Conservation (phyloP, 805 yeast species). For the Pichia thaimueangensis region DNA sequence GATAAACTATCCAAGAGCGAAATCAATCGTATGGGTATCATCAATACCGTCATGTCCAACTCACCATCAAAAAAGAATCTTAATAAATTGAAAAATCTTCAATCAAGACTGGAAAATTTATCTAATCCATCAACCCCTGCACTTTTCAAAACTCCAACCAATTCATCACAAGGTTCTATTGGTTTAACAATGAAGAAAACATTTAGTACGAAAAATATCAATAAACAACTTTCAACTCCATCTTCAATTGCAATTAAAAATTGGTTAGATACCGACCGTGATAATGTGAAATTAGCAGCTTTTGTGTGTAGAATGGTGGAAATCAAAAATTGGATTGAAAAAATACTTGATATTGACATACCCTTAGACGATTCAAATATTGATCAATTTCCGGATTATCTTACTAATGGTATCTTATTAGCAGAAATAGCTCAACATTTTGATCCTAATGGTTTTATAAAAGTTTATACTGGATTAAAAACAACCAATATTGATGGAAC, state of each 20-base stretch:
- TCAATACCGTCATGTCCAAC: constrained; percentile 29
- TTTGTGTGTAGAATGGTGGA: constrained; percentile 49
- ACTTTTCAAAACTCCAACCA: background rate
- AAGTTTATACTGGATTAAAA: constrained; percentile 45
- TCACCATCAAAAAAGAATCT: constrained; percentile 33
- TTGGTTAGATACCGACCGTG: constrained; percentile 28
- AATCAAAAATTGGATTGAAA: constrained; percentile 45
- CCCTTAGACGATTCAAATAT: constrained; percentile 33
- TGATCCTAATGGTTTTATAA: constrained; percentile 54
- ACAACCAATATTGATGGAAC: constrained; percentile 7
- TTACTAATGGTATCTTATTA: constrained; percentile 79
- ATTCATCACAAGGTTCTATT: no score
- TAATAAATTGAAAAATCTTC: constrained; percentile 27
- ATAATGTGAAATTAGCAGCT: constrained; percentile 32
- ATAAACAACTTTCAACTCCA: constrained; percentile 6
- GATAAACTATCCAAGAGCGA: constrained; percentile 24
- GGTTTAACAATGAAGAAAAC: constrained; percentile 3
- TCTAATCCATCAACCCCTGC: background rate
- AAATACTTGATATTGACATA: constrained; percentile 21
- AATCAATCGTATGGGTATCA: constrained; percentile 27
- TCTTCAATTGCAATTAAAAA: constrained; percentile 11
- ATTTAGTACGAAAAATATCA: constrained; percentile 8
- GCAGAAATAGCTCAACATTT: constrained; percentile 73
- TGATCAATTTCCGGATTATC: constrained; percentile 48
- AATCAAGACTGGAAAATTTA: constrained; percentile 19